A percentile compares a stretch with the other conserved stretches of the same genome.
phyloP scores from a whole-genome alignment of 176 grass and related monocot species.

The Phoenix dactylifera region DNA sequence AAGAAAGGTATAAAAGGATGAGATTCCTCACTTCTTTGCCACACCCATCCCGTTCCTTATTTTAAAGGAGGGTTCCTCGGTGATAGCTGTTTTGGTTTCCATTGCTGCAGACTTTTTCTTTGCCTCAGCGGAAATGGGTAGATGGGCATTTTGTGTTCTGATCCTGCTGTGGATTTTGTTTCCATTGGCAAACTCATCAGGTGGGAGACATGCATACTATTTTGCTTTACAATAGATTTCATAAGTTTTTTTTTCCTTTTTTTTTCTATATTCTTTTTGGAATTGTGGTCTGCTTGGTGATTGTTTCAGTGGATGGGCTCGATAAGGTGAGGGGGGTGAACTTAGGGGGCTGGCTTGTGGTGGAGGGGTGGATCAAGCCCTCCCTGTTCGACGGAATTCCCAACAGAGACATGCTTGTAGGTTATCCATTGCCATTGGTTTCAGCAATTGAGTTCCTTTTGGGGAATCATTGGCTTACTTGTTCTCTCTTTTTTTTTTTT shows the following conservation, averaged over 20 bases:
- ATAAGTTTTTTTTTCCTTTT: background rate
- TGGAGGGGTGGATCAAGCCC: constrained; percentile 87
- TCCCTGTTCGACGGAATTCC: constrained; percentile 69
- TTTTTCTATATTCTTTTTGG: background rate
- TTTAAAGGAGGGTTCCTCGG: constrained; percentile 8
- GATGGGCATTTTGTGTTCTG: constrained; percentile 12
- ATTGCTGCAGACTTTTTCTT: constrained; percentile 2
- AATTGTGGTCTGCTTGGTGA: background rate
- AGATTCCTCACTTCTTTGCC: constrained; percentile 3
- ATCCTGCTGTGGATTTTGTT: constrained; percentile 16
- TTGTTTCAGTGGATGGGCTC: constrained; percentile 35
- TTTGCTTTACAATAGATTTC: background rate
- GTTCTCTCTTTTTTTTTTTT: constrained; percentile 12
- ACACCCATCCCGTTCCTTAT: constrained; percentile 9
- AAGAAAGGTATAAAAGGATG: constrained; percentile 42
- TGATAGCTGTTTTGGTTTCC: background rate
- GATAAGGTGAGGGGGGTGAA: constrained; percentile 64
- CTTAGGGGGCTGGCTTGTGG: constrained; percentile 82
- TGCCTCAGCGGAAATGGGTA: constrained; percentile 8
- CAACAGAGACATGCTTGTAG: constrained; percentile 76
- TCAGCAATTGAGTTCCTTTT: background rate
- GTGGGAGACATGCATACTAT: background rate
- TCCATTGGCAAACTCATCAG: constrained; percentile 13
- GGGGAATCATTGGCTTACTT: background rate
- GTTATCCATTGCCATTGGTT: constrained; percentile 3